These are phyloP conservation scores for Blepharisma undulans DNA, from an alignment of 169 alveolate species.

Conservation along the genomic window DNA sequence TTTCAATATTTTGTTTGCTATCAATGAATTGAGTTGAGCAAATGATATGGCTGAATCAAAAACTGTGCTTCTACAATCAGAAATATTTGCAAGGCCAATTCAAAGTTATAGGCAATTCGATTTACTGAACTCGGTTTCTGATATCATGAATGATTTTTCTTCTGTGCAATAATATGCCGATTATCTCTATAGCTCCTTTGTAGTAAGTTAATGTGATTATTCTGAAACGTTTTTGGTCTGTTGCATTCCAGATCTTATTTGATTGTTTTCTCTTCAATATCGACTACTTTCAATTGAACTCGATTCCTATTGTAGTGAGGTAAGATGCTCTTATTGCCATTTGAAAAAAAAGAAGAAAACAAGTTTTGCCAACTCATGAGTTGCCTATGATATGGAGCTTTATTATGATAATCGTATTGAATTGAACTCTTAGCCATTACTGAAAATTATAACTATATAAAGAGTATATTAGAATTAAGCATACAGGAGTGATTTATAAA, in stretches of 20 bases:
- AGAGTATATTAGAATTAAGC: no score
- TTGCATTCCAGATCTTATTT: conserved; percentile 85
- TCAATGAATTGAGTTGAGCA: no score
- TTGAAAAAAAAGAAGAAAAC: conserved; percentile 95
- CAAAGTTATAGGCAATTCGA: no score
- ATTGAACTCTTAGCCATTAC: background rate
- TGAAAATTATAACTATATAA: no score
- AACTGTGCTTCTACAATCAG: no score
- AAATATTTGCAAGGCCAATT: no score
- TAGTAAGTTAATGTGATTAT: conserved; percentile 95
- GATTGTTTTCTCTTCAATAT: conserved; percentile 89
- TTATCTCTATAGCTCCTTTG: conserved; percentile 96
- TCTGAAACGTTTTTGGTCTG: conserved; percentile 84
- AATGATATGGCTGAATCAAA: no score
- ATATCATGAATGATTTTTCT: conserved; percentile 77
- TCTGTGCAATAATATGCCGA: conserved; percentile 91
- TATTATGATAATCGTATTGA: conserved; percentile 58
- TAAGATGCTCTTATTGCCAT: conserved; percentile 86
- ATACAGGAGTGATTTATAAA: no score
- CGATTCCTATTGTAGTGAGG: conserved; percentile 93
- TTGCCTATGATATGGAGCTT: conserved; percentile 97
- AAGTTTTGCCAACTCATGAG: conserved; percentile 97
- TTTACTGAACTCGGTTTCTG: conserved; percentile 91
- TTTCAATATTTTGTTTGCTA: no score
- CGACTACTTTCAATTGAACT: conserved; percentile 91